Percentiles rank a stretch among this genome's conserved stretches.
These are phyloP conservation scores for Cytospora paraplurivora DNA, from an alignment of 2,329 filamentous ascomycete genomes.

Conservation along the genomic window DNA sequence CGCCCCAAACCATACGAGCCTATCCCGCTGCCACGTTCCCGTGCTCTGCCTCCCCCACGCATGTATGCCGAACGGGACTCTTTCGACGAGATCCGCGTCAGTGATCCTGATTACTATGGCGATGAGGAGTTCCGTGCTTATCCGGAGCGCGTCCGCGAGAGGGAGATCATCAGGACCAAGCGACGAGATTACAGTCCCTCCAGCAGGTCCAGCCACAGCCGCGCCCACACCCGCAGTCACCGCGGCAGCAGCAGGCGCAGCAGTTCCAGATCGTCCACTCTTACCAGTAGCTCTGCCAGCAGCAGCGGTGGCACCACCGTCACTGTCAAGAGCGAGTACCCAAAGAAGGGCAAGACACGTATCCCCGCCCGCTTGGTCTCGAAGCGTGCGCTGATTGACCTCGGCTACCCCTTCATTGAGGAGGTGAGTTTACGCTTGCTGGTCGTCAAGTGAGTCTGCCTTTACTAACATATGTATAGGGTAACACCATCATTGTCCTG, in stretches of 20 bases:
- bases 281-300: conserved; percentile 49
- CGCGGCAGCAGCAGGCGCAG: conserved; percentile 39
- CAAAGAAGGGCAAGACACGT: conserved; percentile 85
- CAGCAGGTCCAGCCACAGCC: conserved; percentile 42
- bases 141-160: conserved; percentile 62
- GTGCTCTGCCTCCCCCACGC: conserved; percentile 61
- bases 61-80: conserved; percentile 58
- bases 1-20: conserved; percentile 56
- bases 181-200: conserved; percentile 47
- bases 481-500: conserved; percentile 77
- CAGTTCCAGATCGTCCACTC: conserved; percentile 48
- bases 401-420: conserved; percentile 84
- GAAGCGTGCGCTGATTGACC: conserved; percentile 76
- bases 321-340: conserved; percentile 63
- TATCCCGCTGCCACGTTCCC: conserved; percentile 69
- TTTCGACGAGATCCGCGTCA: conserved; percentile 67
- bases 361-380: conserved; percentile 82
- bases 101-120: conserved; percentile 68
- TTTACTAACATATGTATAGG: conserved; percentile 56
- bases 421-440: conserved; percentile 61
- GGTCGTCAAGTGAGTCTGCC: background rate
- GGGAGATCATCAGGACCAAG: conserved; percentile 56
- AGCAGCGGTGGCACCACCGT: conserved; percentile 50
- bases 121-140: conserved; percentile 72
- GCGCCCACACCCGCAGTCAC: conserved; percentile 38